Evolutionary conservation across 257 asterid genomes (phyloP).

Genomic region (Ocimum tenuiflorum): DNA sequence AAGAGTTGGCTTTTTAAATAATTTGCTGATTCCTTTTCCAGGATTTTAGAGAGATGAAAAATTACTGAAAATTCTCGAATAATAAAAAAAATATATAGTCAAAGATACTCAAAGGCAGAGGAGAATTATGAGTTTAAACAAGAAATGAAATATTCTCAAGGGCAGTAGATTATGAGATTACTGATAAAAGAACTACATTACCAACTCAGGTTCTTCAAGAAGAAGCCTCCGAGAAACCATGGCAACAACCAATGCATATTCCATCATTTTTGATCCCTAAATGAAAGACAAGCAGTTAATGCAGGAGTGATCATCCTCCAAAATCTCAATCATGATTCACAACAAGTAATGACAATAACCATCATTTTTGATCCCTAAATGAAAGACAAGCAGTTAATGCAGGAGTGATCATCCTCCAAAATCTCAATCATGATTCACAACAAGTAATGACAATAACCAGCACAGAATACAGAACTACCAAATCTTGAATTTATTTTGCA

Average conservation of each 20-base stretch:
- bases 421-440: not conserved
- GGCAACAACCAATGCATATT: constrained; percentile 59
- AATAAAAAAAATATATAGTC: not conserved
- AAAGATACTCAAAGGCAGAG: not conserved
- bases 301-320: constrained; percentile 3
- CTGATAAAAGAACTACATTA: constrained; percentile 25
- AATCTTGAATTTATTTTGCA: not conserved
- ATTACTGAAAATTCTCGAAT: not conserved
- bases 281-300: constrained; percentile 14
- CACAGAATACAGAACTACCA: constrained; percentile 14
- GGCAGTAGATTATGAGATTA: constrained; percentile 13
- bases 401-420: constrained; percentile 7
- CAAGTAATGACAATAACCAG: constrained; percentile 56
- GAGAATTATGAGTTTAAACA: not conserved
- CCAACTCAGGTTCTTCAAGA: constrained; percentile 91
- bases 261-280: constrained; percentile 79
- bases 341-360: constrained; percentile 40
- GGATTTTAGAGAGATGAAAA: not conserved
- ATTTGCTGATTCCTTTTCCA: not conserved
- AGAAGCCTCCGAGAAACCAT: constrained; percentile 87
- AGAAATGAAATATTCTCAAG: not conserved
- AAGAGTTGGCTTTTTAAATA: not conserved
- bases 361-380: constrained; percentile 65
- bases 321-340: not conserved
- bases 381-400: constrained; percentile 12